These are phyloP conservation scores for Trametes cinnabarina DNA, from an alignment of 768 basidiomycete genomes.

Conservation along the genomic window DNA sequence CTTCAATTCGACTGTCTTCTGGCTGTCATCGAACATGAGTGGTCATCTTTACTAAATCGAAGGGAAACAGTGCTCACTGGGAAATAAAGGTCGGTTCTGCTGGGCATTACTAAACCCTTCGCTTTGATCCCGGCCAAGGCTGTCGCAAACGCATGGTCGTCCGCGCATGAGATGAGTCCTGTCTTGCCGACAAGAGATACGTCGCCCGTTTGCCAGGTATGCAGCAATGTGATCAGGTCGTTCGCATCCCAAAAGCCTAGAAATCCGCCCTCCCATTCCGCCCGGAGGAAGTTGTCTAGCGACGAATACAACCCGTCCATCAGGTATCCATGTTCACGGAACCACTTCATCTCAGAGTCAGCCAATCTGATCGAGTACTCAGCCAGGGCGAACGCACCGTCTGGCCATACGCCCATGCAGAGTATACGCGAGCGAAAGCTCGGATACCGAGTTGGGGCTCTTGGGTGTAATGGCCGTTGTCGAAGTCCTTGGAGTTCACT, in stretches of 20 bases:
- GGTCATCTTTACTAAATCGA: not conserved
- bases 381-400: constrained; percentile 35
- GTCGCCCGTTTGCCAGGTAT: constrained; percentile 53
- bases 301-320: constrained; percentile 45
- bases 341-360: constrained; percentile 42
- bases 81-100: constrained; percentile 59
- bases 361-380: not conserved
- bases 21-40: constrained; percentile 36
- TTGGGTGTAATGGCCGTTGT: constrained; percentile 49
- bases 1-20: constrained; percentile 52
- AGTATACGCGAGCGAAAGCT: constrained; percentile 55
- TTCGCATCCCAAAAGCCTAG: constrained; percentile 34
- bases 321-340: constrained; percentile 46
- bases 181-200: constrained; percentile 39
- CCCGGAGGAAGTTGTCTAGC: constrained; percentile 49
- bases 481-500: constrained; percentile 52
- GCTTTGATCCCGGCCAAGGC: constrained; percentile 45
- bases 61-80: constrained; percentile 33
- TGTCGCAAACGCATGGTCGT: constrained; percentile 39
- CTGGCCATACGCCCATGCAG: constrained; percentile 60
- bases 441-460: constrained; percentile 49
- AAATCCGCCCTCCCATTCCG: constrained; percentile 48
- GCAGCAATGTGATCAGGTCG: constrained; percentile 46
- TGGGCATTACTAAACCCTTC: constrained; percentile 56
- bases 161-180: not conserved